Percentiles rank a stretch among this genome's conserved stretches.
Conservation (phyloP, 1,284 basidiomycete species). For the Violaceomyces palustris region DNA sequence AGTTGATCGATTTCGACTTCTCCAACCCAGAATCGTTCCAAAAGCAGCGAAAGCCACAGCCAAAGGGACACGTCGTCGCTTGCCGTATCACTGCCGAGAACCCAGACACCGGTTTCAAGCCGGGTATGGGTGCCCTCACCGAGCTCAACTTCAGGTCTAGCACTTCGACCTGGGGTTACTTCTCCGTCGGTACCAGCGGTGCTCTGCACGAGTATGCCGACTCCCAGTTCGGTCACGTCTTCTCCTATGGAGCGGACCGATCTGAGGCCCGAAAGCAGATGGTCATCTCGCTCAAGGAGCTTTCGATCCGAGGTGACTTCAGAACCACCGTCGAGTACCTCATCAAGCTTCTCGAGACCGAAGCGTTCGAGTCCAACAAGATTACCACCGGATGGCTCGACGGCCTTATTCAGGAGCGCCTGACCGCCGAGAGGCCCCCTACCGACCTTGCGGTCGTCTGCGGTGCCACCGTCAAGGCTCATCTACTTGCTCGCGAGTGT, state of each 20-base stretch:
- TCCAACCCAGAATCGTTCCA: constrained; percentile 68
- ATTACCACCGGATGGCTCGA: constrained; percentile 99
- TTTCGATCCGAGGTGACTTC: constrained; percentile 98
- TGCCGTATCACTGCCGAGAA: constrained; percentile 99
- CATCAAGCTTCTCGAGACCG: constrained; percentile 92
- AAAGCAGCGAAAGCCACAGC: constrained; percentile 87
- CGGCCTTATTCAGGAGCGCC: constrained; percentile 85
- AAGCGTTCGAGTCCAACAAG: constrained; percentile 93
- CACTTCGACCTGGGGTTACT: constrained; percentile 84
- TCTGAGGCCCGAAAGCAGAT: constrained; percentile 96
- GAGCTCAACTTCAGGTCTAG: constrained; percentile 99
- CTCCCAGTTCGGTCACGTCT: constrained; percentile 85
- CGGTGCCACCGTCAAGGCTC: constrained; percentile 88
- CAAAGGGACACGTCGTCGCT: constrained; percentile 97
- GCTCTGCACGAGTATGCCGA: constrained; percentile 94
- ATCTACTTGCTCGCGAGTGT: constrained; percentile 81
- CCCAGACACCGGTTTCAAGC: constrained; percentile 99
- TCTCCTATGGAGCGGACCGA: constrained; percentile 96
- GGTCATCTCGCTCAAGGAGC: constrained; percentile 97
- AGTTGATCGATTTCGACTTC: constrained; percentile 80
- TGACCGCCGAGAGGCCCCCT: constrained; percentile 95
- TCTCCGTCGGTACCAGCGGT: constrained; percentile 90
- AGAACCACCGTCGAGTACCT: constrained; percentile 90
- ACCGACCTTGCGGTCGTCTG: constrained; percentile 87
- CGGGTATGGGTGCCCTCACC: constrained; percentile 90